Base-by-base conservation (phyloP, 192 early-diverging fungal genomes). In the Dissophora globulifera region DNA sequence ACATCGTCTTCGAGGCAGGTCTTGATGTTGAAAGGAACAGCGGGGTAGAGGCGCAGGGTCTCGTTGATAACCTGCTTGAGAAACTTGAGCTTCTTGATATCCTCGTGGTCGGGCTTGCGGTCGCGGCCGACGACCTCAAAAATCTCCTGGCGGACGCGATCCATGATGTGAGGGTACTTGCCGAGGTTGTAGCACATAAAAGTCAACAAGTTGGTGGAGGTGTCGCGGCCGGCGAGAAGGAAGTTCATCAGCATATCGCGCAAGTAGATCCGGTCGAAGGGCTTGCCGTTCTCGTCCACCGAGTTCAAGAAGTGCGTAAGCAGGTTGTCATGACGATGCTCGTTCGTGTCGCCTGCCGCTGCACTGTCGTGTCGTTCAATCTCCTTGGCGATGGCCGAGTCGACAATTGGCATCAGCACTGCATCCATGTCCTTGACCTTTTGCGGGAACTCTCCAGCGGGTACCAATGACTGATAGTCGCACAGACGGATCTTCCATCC, bases 11-110 rank as follows among this genome's bases (percentile, higher is more conserved):
- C 68, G 22, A 56, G 60, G 30, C 33, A 64, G 31, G 52, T 70
- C 68, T 78, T 71, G 54, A 78, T 74, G 25, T 67, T 78, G 58
- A 76, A 67, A 62, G 83, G 65, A 16, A 81, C 78, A 42, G 84
- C 75, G 20, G 87, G 81, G 61, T 84, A 66, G 15, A 87, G 52
- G 43, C 86, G 74, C 53, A 84, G 61, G 25, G 87, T 84, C 51
- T 90, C 88, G 43, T 86, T 71, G 65, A 88, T 80, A 26, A 88
- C 82, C 23, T 83, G 81, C 43, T 85, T 88, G 46, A 87, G 54
- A 58, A 79, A 84, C 40, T 84, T 80, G 26, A 88, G 67, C 22
- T 78, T 54, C 58, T 86, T 88, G 38, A 86, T 54, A 30, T 83
- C 78, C 29, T 86, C 69, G 38, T 88, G 83, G 16, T 69, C 61